Conservation (phyloP, 176 grass and related monocot species). For the Oryza longistaminata region DNA sequence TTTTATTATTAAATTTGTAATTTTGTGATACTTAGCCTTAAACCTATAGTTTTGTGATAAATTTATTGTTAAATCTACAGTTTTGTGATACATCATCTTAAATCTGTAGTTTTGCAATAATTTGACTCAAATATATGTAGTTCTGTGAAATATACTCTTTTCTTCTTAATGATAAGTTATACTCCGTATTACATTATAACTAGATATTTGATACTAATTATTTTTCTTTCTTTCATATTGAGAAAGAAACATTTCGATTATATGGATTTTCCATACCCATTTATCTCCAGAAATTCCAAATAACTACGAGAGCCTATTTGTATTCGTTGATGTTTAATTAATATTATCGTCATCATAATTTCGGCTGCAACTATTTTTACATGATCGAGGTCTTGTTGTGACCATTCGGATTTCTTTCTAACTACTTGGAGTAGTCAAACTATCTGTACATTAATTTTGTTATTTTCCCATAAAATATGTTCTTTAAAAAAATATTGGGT, state of each 20-base stretch:
- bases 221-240: no score
- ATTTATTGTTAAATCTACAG: no score
- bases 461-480: background rate
- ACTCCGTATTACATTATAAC: no score
- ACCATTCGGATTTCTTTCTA: background rate
- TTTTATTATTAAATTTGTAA: no score
- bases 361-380: background rate
- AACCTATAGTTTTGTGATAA: no score
- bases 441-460: background rate
- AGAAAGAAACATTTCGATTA: background rate
- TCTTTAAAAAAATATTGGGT: background rate
- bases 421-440: background rate
- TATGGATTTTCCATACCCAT: background rate
- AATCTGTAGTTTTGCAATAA: no score
- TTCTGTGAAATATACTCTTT: no score
- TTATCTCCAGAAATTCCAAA: background rate
- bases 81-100: no score
- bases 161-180: no score
- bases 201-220: no score
- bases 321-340: background rate
- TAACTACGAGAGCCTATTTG: background rate
- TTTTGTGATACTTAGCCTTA: no score
- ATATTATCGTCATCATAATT: background rate
- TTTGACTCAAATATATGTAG: no score
- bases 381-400: background rate